Evolutionary conservation across 129 eudicot species (phyloP).

Genomic region (Sambucus nigra): DNA sequence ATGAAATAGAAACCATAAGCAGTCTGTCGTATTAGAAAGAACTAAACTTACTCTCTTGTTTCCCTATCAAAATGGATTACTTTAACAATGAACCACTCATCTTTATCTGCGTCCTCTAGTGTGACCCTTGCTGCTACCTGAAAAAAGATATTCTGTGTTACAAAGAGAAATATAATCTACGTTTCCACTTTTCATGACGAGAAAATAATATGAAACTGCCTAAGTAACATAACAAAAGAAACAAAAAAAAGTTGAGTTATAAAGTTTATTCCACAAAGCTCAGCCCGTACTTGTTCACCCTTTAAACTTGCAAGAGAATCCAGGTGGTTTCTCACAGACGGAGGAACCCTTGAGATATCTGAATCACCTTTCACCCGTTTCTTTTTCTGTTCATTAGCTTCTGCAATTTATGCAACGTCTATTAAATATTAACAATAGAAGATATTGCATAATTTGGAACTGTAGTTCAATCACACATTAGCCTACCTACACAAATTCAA

Average conservation of each 20-base stretch:
- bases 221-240: neutral
- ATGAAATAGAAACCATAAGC: no score
- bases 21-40: neutral
- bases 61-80: slow-evolving; percentile 89
- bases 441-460: no score
- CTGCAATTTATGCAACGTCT: neutral
- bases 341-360: slow-evolving; percentile 46
- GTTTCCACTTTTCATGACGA: neutral
- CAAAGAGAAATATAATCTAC: slow-evolving; percentile 1
- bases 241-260: neutral
- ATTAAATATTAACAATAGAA: neutral
- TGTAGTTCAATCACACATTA: no score
- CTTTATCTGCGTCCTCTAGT: slow-evolving; percentile 75
- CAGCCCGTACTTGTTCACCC: slow-evolving; percentile 69
- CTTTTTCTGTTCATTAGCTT: slow-evolving; percentile 16
- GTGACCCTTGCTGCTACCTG: slow-evolving; percentile 94
- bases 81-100: slow-evolving; percentile 93
- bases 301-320: slow-evolving; percentile 73
- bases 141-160: slow-evolving; percentile 11
- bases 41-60: slow-evolving; percentile 59
- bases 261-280: slow-evolving; percentile 5
- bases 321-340: slow-evolving; percentile 64
- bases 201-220: neutral
- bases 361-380: slow-evolving; percentile 15
- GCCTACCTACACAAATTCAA: no score